These are phyloP conservation scores for Stephania yunnanensis DNA, from an alignment of 164 flowering plant species.

Conservation along the genomic window DNA sequence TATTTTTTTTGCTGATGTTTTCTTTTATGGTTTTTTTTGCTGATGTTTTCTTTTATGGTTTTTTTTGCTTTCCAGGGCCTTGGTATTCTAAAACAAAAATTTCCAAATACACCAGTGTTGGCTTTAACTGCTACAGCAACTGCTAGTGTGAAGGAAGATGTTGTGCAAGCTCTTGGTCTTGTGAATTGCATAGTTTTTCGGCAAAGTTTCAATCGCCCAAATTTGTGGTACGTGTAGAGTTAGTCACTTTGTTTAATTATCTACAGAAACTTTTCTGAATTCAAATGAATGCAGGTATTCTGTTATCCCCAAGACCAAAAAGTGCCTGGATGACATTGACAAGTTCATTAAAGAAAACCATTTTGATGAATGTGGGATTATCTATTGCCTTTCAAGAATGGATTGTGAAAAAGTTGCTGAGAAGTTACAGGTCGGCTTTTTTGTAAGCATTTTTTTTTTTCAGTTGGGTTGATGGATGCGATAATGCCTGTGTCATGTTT, in stretches of 20 bases:
- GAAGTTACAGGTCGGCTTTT: conserved; percentile 60
- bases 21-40: not conserved
- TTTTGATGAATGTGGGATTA: conserved; percentile 91
- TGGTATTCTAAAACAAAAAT: conserved; percentile 90
- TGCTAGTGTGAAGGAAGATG: conserved; percentile 95
- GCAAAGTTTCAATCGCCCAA: conserved; percentile 96
- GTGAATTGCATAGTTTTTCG: conserved; percentile 79
- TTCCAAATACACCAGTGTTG: conserved; percentile 79
- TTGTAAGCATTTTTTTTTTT: not conserved
- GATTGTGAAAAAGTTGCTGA: conserved; percentile 98
- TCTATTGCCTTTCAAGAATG: conserved; percentile 96
- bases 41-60: too few species aligned
- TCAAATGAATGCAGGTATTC: conserved; percentile 58
- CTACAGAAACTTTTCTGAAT: conserved; percentile 9
- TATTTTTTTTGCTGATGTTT: not conserved
- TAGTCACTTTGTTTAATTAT: conserved; percentile 5
- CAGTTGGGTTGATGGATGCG: not conserved
- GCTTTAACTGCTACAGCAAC: conserved; percentile 99
- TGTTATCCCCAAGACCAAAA: conserved; percentile 82
- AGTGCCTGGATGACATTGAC: conserved; percentile 91
- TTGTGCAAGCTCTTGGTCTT: conserved; percentile 97
- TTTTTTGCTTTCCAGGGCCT: conserved; percentile 53
- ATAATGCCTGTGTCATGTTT: not conserved
- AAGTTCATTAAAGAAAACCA: conserved; percentile 78
- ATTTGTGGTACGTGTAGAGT: conserved; percentile 53